Percentiles rank a stretch among this genome's conserved stretches.
Conservation (phyloP, 352 stramenopile genomes). For the Phytophthora sp. region DNA sequence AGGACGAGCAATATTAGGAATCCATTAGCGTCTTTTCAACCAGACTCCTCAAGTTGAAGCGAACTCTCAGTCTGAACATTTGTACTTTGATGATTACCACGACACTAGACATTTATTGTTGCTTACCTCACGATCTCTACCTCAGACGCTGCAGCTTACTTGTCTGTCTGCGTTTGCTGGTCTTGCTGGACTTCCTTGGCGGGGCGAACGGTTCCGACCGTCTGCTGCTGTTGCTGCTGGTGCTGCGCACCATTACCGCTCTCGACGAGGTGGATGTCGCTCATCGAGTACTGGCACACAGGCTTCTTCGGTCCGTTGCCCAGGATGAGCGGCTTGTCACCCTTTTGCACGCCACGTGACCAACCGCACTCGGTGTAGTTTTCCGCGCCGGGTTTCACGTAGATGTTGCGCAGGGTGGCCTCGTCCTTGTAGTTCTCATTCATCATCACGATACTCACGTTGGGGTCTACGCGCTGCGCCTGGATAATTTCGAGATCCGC, state of each 20-base stretch:
- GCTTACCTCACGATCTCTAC: too few relatives aligned
- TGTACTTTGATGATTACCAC: too few relatives aligned
- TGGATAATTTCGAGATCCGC: conserved; percentile 40
- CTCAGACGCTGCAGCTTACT: too few relatives aligned
- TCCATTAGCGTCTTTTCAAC: background rate
- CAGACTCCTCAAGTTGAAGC: too few relatives aligned
- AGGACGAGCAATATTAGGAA: background rate
- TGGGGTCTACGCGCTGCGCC: conserved; percentile 38
- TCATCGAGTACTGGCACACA: conserved; percentile 32
- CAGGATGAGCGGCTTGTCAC: conserved; percentile 23
- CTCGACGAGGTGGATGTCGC: conserved; percentile 25
- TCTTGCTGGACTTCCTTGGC: conserved; percentile 4
- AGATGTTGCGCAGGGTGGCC: conserved; percentile 44
- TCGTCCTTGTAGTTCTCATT: conserved; percentile 48
- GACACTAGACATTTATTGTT: too few relatives aligned
- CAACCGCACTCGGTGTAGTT: conserved; percentile 25
- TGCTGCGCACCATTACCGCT: background rate
- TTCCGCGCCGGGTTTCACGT: conserved; percentile 18
- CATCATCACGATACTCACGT: conserved; percentile 53
- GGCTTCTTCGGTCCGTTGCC: conserved; percentile 39
- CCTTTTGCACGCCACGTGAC: conserved; percentile 13
- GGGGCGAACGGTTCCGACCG: conserved; percentile 6
- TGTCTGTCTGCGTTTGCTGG: too few relatives aligned
- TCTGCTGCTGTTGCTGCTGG: conserved; percentile 1
- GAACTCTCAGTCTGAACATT: too few relatives aligned